Conservation (phyloP, 768 basidiomycete genomes). For the Hericium rajendrae region DNA sequence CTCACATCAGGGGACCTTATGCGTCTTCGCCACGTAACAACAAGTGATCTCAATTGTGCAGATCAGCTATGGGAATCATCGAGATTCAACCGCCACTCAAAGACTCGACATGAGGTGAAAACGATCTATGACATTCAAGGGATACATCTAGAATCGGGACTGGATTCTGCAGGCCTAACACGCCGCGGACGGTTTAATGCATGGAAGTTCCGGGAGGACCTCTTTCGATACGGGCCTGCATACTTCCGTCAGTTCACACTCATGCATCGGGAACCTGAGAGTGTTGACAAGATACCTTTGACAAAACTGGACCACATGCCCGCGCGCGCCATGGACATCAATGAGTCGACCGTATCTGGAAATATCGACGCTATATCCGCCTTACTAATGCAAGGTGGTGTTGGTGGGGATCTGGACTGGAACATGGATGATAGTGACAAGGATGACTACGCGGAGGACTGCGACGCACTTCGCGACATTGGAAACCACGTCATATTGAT, state of each 20-base stretch:
- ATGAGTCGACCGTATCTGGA: background rate
- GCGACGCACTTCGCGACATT: background rate
- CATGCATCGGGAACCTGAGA: background rate
- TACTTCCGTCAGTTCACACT: background rate
- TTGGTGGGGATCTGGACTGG: background rate
- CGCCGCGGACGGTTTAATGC: background rate
- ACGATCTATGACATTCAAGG: background rate
- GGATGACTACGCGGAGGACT: background rate
- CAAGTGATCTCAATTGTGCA: constrained; percentile 23
- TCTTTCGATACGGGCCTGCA: background rate
- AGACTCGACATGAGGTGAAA: background rate
- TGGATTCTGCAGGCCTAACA: background rate
- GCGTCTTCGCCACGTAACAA: constrained; percentile 16
- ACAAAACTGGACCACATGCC: background rate
- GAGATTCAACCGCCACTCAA: constrained; percentile 13
- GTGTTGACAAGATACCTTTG: background rate
- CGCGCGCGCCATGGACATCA: background rate
- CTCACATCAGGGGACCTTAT: constrained; percentile 24
- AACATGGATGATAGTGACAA: background rate
- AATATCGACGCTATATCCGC: background rate
- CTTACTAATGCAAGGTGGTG: background rate
- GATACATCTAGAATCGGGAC: background rate
- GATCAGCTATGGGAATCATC: constrained; percentile 24
- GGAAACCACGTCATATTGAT: background rate
- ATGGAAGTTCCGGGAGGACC: background rate